These are phyloP conservation scores for Arthrobotrys iridis DNA, from an alignment of 2,329 filamentous ascomycete genomes.

Conservation along the genomic window DNA sequence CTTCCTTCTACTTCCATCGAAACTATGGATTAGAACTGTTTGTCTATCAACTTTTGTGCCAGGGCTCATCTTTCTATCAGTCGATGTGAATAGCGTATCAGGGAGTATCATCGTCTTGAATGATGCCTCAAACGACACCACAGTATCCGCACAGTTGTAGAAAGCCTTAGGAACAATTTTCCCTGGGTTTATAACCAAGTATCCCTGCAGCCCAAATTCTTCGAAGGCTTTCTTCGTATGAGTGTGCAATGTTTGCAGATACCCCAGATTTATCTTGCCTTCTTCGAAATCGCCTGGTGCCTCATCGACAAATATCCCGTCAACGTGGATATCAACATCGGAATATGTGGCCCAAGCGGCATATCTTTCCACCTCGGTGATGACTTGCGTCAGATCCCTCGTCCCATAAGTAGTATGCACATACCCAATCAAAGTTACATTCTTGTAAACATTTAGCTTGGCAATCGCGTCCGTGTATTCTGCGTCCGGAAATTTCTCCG, in stretches of 20 bases:
- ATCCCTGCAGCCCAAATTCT: conserved; percentile 17
- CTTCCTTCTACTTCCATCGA: conserved; percentile 44
- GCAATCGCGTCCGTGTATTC: conserved; percentile 61
- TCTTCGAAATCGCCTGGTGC: conserved; percentile 55
- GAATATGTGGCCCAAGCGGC: conserved; percentile 59
- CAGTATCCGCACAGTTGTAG: conserved; percentile 38
- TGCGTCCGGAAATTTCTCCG: conserved; percentile 58
- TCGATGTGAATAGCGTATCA: conserved; percentile 47
- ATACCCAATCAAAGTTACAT: conserved; percentile 63
- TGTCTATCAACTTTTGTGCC: conserved; percentile 18
- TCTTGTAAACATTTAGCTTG: conserved; percentile 61
- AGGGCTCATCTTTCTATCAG: conserved; percentile 27
- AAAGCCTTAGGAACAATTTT: conserved; percentile 35
- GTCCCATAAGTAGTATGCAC: conserved; percentile 61
- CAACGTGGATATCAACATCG: conserved; percentile 58
- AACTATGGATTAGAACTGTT: conserved; percentile 42
- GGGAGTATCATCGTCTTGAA: conserved; percentile 45
- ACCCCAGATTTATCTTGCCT: conserved; percentile 19
- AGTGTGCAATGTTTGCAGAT: conserved; percentile 22
- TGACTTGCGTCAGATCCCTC: conserved; percentile 59
- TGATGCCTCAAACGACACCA: conserved; percentile 44
- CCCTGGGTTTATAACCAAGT: conserved; percentile 41
- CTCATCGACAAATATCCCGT: conserved; percentile 63
- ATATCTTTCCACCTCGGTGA: conserved; percentile 61
- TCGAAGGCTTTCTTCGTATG: conserved; percentile 25